Evolutionary conservation across 331 rosid species (phyloP), one percentile per base, ranked within the genome.

Genomic region (Erythrophleum ivorense): DNA sequence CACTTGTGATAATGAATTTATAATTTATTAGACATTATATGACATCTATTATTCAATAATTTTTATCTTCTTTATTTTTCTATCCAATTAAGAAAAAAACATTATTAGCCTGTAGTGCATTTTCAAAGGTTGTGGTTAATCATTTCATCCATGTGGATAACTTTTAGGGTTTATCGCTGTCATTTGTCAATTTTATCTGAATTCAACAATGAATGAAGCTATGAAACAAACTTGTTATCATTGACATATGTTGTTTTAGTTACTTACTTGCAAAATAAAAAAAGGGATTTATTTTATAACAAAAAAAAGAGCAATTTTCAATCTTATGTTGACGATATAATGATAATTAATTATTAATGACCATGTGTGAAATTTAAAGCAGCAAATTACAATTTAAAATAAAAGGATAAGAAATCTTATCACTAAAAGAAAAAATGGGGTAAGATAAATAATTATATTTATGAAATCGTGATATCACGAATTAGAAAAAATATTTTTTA

Each of bases 1-100:
- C 60, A 53, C 29, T 31, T 72, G 19, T 43, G 46, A 73, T 62
- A 14, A 58, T 36, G 60, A 66, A 48, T 71, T 63, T 50, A 59
- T 16, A 19, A 4, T 81, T 58, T 53, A 53, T 41, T 41, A 63
- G 31, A 65, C 57, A 50, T 53, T 64, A 53, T n/a, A 14, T 45
- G 36, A 57, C 69, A 11, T 45, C 53, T 18, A 6, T 41, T 12
- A 8, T 57, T n/a, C 54, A 10, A 74, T 74, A 29, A 38, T 29
- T 74, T 9, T 50, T 59, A 24, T 50, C 18, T 9, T 48, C n/a
- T 46, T 33, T n/a, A 46, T 18, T 29, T 62, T 24, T 1, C 29
- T 24, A 24, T 24, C 29, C 29, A 24, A 24, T 24, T 24, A 24
- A 24, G 29, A 24, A 24, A 24, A 24, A 24, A 24, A 24, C 29